Percentiles rank a stretch among this genome's conserved stretches.
Conservation (phyloP, 495 filamentous ascomycete genomes). For the Daldinia grandis region DNA sequence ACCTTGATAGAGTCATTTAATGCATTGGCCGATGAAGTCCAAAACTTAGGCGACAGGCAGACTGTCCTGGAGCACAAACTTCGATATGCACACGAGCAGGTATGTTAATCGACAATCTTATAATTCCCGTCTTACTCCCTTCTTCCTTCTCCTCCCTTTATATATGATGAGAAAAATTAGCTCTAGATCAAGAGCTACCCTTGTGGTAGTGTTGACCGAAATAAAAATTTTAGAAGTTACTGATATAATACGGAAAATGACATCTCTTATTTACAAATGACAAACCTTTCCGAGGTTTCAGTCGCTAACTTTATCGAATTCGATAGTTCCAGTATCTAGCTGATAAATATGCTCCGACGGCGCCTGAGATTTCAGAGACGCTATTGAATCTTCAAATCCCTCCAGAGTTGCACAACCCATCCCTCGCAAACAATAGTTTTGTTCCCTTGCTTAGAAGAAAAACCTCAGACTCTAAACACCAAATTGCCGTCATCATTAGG, state of each 20-base stretch:
- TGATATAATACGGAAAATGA: conserved; percentile 36
- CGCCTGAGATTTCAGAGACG: conserved; percentile 60
- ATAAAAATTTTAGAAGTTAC: conserved; percentile 49
- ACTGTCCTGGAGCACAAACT: conserved; percentile 66
- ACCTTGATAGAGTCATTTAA: conserved; percentile 69
- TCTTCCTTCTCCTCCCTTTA: conserved; percentile 31
- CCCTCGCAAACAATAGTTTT: conserved; percentile 52
- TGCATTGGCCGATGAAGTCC: conserved; percentile 67
- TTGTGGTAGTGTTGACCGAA: conserved; percentile 61
- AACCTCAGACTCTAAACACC: conserved; percentile 56
- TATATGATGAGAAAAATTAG: conserved; percentile 71
- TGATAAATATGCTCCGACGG: conserved; percentile 65
- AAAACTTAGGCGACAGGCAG: conserved; percentile 62
- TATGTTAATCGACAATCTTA: conserved; percentile 44
- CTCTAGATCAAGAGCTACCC: conserved; percentile 76
- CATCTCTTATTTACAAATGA: conserved; percentile 31
- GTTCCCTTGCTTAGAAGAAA: conserved; percentile 60
- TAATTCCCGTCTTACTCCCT: conserved; percentile 1
- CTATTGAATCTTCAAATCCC: conserved; percentile 65
- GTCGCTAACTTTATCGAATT: conserved; percentile 26
- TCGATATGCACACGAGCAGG: conserved; percentile 65
- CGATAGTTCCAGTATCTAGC: conserved; percentile 62
- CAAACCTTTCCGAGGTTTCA: conserved; percentile 4
- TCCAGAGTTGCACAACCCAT: conserved; percentile 56
- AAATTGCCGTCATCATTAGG: conserved; percentile 62